Conservation (phyloP, 2,329 filamentous ascomycete species). For the Alternaria conjuncta region DNA sequence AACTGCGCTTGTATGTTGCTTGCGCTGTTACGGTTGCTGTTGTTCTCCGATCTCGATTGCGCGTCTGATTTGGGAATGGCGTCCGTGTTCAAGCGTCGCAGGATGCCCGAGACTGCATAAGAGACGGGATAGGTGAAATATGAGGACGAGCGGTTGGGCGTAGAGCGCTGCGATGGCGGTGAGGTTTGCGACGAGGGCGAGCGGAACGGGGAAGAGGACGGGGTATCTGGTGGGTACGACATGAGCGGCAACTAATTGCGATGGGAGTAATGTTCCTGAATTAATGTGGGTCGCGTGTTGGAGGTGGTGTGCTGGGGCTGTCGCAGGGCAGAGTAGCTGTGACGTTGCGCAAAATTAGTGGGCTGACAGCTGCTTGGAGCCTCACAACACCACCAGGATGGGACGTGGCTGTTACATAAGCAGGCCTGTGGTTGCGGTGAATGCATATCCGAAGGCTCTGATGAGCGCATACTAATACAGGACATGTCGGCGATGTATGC, state of each 20-base stretch:
- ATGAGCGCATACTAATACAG: not conserved
- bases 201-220: constrained; percentile 21
- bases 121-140: constrained; percentile 59
- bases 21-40: constrained; percentile 11
- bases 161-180: constrained; percentile 11
- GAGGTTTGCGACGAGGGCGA: constrained; percentile 11
- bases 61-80: constrained; percentile 26
- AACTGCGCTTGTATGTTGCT: constrained; percentile 27
- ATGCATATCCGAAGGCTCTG: constrained; percentile 1
- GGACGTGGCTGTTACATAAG: constrained; percentile 13
- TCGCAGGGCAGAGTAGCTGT: constrained; percentile 27
- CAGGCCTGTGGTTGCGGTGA: not conserved
- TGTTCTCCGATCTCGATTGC: constrained; percentile 15
- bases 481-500: constrained; percentile 11
- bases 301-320: constrained; percentile 21
- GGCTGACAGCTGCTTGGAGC: constrained; percentile 26
- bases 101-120: constrained; percentile 56
- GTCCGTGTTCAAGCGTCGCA: constrained; percentile 56
- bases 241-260: constrained; percentile 26
- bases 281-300: constrained; percentile 36
- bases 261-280: constrained; percentile 13
- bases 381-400: constrained; percentile 1
- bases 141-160: constrained; percentile 41
- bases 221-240: constrained; percentile 32
- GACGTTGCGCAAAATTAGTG: constrained; percentile 37